Conservation (phyloP, 345 rosid genomes). For the Cardamine occulta region DNA sequence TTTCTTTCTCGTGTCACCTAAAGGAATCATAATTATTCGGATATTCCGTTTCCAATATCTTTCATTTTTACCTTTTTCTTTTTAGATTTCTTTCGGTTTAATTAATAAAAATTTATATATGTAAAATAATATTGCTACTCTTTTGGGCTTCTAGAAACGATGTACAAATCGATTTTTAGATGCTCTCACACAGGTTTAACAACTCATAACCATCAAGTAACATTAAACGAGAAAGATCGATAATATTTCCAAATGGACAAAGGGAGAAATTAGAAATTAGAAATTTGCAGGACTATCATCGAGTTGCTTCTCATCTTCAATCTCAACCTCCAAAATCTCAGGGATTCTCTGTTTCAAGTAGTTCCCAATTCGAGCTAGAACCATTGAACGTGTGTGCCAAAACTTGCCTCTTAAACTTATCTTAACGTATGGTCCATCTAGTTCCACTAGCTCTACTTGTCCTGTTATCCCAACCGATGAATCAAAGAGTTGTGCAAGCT, state of each 20-base stretch:
- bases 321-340: slow-evolving; percentile 89
- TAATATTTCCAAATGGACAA: slow-evolving; percentile 13
- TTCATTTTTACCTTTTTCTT: too few relatives aligned
- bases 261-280: slow-evolving; percentile 19
- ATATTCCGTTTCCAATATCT: background rate
- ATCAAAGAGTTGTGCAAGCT: slow-evolving; percentile 85
- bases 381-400: slow-evolving; percentile 84
- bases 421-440: slow-evolving; percentile 93
- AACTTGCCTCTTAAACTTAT: slow-evolving; percentile 82
- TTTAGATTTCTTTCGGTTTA: background rate
- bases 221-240: slow-evolving; percentile 5
- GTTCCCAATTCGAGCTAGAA: slow-evolving; percentile 84
- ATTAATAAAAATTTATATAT: background rate
- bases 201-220: slow-evolving; percentile 17
- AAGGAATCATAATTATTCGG: slow-evolving; percentile 2
- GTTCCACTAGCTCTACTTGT: slow-evolving; percentile 72
- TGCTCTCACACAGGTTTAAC: background rate
- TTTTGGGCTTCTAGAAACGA: background rate
- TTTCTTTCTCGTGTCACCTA: background rate
- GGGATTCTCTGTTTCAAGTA: slow-evolving; percentile 94
- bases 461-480: slow-evolving; percentile 84
- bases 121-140: background rate
- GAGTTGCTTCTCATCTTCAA: slow-evolving; percentile 87
- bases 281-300: slow-evolving; percentile 93
- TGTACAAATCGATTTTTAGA: background rate